Evolutionary conservation across 371 early-diverging fungal genomes (phyloP), one percentile per base, ranked within the genome.

Genomic region (Apophysomyces elegans): DNA sequence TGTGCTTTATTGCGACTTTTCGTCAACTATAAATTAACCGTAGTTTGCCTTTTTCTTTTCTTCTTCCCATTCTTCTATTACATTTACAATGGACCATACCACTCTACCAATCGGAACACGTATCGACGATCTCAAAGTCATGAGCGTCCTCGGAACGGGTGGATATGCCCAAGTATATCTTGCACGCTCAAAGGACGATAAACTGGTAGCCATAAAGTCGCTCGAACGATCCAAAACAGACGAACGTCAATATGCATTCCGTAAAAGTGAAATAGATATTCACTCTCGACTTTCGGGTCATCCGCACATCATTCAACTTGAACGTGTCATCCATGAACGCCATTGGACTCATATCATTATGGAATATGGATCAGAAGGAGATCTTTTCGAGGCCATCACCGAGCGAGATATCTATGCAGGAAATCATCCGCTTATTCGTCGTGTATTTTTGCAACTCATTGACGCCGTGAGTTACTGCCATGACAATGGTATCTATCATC

Each of bases 321-420:
- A 91, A 69, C 88, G 89, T 57, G 88, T 92, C 39, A 81, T 93
- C 62, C 75, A 70, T 43, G 66, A 70, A 18, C 73, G 72, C 8
- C 85, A 89, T 12, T 87, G 85, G 72, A 80, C 90, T n/a, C 90
- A 89, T 70, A 78, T 93, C 62, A 86, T 92, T 14, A 71, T 95
- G 26, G 93, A 93, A 68, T 86, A 84, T 70, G 89, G 90, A 56
- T 68, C 72, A 13, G 87, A 90, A 56, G 90, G 88, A 35, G 91
- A 92, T 78, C 74, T 89, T 18, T 92, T 88, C 72, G 80, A 85
- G 43, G 79, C 83, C 46, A 91, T 90, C 59, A 88, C 87, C 1
- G 87, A 86, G 59, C 77, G 76, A 12, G 77, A 83, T 36, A 70
- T 77, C 7, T 85, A 84, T 61, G 63, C 79, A 35, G 84, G 84